Conservation (phyloP, 208 protist genomes). For the Crithidia bombi region DNA sequence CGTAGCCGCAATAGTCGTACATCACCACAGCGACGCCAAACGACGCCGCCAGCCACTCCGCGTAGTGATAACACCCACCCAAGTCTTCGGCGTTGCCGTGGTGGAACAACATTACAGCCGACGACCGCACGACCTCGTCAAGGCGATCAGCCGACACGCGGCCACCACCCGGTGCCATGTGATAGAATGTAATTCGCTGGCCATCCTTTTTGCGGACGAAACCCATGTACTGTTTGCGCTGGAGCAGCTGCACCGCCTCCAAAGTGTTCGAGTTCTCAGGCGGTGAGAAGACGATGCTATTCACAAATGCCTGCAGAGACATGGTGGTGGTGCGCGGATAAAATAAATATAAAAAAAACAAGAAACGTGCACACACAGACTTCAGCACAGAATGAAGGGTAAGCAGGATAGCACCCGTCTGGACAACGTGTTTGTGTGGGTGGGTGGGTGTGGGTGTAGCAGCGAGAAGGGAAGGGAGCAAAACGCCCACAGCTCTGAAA, state of each 20-base stretch:
- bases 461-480: no score
- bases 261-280: slow-evolving; percentile 35
- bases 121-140: not conserved
- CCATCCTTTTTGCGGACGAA: slow-evolving; percentile 34
- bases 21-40: slow-evolving; percentile 50
- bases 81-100: slow-evolving; percentile 86
- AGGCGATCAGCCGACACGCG: not conserved
- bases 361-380: not conserved
- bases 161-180: slow-evolving; percentile 21
- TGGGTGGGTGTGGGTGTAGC: no score
- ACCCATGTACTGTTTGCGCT: slow-evolving; percentile 42
- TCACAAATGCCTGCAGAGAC: slow-evolving; percentile 38
- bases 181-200: slow-evolving; percentile 36
- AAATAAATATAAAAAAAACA: slow-evolving; percentile 17
- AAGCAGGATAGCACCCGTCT: not conserved
- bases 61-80: slow-evolving; percentile 37
- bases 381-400: not conserved
- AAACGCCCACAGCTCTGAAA: no score
- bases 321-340: slow-evolving; percentile 6
- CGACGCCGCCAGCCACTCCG: slow-evolving; percentile 29
- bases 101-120: slow-evolving; percentile 63
- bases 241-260: slow-evolving; percentile 37
- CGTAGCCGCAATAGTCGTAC: slow-evolving; percentile 88
- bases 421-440: no score
- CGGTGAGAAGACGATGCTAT: slow-evolving; percentile 67